A percentile compares a stretch with the other conserved stretches of the same genome.
Evolutionary conservation across 1,139 yeast species (phyloP).

Genomic region (Scheffersomyces titani): DNA sequence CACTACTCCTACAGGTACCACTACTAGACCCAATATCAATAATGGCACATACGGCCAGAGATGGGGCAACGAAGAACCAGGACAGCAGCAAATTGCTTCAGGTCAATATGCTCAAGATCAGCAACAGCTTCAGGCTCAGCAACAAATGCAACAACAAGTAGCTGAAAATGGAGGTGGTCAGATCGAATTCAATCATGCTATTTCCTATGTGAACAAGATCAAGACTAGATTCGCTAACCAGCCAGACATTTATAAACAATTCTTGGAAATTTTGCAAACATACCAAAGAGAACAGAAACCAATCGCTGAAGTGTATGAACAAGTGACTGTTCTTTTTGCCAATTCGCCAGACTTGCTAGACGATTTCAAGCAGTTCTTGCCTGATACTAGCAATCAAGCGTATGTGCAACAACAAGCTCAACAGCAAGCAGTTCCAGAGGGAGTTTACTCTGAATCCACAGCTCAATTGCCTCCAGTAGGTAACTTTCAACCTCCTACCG

Average conservation of each 20-base stretch:
- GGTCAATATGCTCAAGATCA: slow-evolving; percentile 8
- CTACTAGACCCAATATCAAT: slow-evolving; percentile 53
- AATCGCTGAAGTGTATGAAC: slow-evolving; percentile 90
- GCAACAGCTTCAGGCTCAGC: slow-evolving; percentile 21
- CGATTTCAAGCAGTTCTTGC: slow-evolving; percentile 93
- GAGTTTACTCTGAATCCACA: slow-evolving; percentile 22
- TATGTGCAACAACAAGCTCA: slow-evolving; percentile 24
- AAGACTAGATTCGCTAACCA: slow-evolving; percentile 91
- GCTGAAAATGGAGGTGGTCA: slow-evolving; percentile 60
- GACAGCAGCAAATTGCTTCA: slow-evolving; percentile 17
- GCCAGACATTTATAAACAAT: slow-evolving; percentile 94
- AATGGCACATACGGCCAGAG: slow-evolving; percentile 23
- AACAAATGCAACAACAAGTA: slow-evolving; percentile 25
- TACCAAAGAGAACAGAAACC: slow-evolving; percentile 96
- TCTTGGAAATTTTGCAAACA: slow-evolving; percentile 91
- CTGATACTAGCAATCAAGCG: slow-evolving; percentile 68
- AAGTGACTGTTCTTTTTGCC: slow-evolving; percentile 84
- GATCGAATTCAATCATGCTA: slow-evolving; percentile 96
- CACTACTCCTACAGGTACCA: slow-evolving; percentile 92
- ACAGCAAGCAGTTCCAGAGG: slow-evolving; percentile 23
- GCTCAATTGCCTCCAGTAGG: slow-evolving; percentile 92
- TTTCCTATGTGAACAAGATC: slow-evolving; percentile 91
- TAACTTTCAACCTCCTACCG: slow-evolving; percentile 81
- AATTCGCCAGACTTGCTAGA: slow-evolving; percentile 93
- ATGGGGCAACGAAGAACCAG: slow-evolving; percentile 26